Percentiles rank a stretch among this genome's conserved stretches.
Conservation (phyloP, 345 rosid genomes). For the Corchorus olitorius region DNA sequence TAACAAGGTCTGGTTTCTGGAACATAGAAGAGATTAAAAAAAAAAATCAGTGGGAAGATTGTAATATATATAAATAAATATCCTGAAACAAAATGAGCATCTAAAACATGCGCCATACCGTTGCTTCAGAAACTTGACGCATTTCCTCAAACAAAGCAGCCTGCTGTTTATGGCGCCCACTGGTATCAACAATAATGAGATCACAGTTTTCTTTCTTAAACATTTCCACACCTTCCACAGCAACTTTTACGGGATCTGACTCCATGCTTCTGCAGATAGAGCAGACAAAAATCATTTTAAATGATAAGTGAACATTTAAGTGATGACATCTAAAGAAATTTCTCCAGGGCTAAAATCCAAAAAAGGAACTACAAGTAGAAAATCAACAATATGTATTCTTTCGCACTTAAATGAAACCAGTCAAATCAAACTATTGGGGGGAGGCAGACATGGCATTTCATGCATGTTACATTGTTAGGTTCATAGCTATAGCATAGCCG, state of each 20-base stretch:
- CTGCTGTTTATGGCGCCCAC: conserved; percentile 98
- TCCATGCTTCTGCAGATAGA: conserved; percentile 68
- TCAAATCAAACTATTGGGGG: not conserved
- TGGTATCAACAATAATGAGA: conserved; percentile 91
- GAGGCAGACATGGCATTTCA: not conserved
- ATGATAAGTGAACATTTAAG: not conserved
- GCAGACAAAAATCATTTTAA: conserved; percentile 11
- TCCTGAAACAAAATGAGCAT: not conserved
- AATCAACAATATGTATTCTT: not conserved
- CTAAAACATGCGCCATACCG: conserved; percentile 43
- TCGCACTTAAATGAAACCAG: not conserved
- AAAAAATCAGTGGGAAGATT: not conserved
- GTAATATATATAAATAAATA: not conserved
- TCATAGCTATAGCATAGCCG: not conserved
- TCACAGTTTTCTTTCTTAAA: conserved; percentile 90
- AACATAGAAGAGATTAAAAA: conserved; percentile 19
- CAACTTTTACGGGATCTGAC: conserved; percentile 93
- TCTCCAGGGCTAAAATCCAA: not conserved
- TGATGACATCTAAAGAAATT: not conserved
- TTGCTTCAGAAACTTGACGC: conserved; percentile 97
- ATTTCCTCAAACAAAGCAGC: conserved; percentile 97
- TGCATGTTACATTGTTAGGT: not conserved
- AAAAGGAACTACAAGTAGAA: not conserved
- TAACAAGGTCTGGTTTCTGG: conserved; percentile 94
- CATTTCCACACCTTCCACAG: conserved; percentile 87